phyloP scores from a whole-genome alignment of 345 rosid species.

The Eucalyptus dawsonii region DNA sequence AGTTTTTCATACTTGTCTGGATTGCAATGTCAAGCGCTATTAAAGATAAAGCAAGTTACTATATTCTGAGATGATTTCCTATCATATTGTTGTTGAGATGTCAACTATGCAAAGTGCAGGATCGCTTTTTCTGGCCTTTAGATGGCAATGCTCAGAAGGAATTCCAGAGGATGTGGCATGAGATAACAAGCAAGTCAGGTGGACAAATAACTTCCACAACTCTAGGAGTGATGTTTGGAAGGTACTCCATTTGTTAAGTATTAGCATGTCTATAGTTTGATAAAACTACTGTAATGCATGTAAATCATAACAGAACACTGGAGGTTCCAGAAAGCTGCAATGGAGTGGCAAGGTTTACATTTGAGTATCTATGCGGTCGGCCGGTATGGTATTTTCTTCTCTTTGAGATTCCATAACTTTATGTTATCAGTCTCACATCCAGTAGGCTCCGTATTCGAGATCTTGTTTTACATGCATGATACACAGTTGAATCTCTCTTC shows the following conservation, averaged over 20 bases:
- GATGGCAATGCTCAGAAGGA: constrained; percentile 25
- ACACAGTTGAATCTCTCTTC: neutral
- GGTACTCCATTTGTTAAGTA: constrained; percentile 25
- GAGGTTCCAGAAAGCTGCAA: constrained; percentile 80
- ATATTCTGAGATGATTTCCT: neutral
- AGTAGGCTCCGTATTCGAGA: neutral
- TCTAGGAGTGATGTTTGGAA: constrained; percentile 88
- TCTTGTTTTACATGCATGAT: neutral
- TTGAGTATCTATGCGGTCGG: constrained; percentile 75
- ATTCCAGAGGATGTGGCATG: constrained; percentile 60
- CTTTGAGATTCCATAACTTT: neutral
- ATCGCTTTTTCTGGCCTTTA: constrained; percentile 70
- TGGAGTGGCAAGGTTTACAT: constrained; percentile 71
- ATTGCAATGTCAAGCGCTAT: neutral
- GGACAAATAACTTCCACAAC: constrained; percentile 47
- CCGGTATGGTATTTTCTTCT: constrained; percentile 29
- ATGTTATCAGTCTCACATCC: neutral
- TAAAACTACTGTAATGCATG: neutral
- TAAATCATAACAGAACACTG: constrained; percentile 32
- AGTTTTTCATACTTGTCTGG: neutral
- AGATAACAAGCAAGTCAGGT: constrained; percentile 40
- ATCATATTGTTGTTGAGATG: constrained; percentile 1
- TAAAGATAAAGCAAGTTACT: neutral
- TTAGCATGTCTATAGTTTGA: neutral
- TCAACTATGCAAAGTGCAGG: constrained; percentile 28